Evolutionary conservation across 345 rosid genomes (phyloP).

Genomic region (Excoecaria agallocha): DNA sequence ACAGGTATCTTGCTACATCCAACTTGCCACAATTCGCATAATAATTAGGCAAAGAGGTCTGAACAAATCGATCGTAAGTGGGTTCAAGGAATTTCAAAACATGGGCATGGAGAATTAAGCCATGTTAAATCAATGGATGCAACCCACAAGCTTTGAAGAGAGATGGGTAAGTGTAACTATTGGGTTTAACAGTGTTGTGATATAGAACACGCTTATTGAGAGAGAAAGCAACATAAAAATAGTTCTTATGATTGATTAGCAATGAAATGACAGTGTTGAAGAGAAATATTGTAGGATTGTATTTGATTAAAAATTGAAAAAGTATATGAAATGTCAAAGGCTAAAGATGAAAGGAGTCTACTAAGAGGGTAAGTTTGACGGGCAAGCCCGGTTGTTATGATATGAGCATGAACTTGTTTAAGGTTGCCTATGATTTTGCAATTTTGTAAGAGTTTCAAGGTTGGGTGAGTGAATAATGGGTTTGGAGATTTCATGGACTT

Average conservation of each 20-base stretch:
- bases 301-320: constrained; percentile 50
- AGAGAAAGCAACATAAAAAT: constrained; percentile 43
- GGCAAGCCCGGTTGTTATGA: constrained; percentile 47
- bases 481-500: constrained; percentile 44
- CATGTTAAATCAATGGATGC: constrained; percentile 39
- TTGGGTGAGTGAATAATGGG: constrained; percentile 39
- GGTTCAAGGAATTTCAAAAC: constrained; percentile 50
- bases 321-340: constrained; percentile 38
- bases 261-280: constrained; percentile 61
- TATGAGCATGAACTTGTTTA: constrained; percentile 53
- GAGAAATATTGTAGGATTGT: constrained; percentile 53
- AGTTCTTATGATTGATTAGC: constrained; percentile 16
- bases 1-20: constrained; percentile 46
- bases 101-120: constrained; percentile 56
- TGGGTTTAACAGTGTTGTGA: constrained; percentile 34
- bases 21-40: constrained; percentile 49
- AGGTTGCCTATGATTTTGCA: constrained; percentile 43
- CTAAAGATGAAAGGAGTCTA: constrained; percentile 47
- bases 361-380: constrained; percentile 65
- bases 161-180: constrained; percentile 61
- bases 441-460: constrained; percentile 38
- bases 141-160: constrained; percentile 56
- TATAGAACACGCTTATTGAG: constrained; percentile 37
- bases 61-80: constrained; percentile 46
- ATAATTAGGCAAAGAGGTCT: constrained; percentile 52